Percentiles rank a stretch among this genome's conserved stretches.
Conservation (phyloP, 2,329 filamentous ascomycete genomes). For the Cytospora piceicola region DNA sequence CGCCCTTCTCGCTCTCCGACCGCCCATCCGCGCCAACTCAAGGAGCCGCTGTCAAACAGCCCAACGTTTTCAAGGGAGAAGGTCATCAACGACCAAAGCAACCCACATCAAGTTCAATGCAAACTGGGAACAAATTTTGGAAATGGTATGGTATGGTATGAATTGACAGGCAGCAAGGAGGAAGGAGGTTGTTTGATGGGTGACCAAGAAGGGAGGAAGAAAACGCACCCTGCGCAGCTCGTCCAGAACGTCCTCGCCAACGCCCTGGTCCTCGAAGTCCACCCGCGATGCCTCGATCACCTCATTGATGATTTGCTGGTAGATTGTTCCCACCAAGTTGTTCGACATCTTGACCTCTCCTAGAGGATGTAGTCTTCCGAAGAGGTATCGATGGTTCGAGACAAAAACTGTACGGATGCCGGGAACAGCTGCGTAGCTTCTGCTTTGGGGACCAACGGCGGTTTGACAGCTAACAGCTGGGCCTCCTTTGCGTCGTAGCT, state of each 20-base stretch:
- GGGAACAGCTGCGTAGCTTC: neutral
- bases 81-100: constrained; percentile 1
- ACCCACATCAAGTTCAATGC: constrained; percentile 16
- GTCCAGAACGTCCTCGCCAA: constrained; percentile 83
- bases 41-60: constrained; percentile 27
- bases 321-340: constrained; percentile 72
- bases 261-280: constrained; percentile 95
- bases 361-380: neutral
- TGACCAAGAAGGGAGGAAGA: constrained; percentile 1
- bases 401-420: neutral
- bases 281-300: constrained; percentile 90
- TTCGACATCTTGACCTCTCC: constrained; percentile 60
- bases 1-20: constrained; percentile 45
- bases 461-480: neutral
- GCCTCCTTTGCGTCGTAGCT: neutral
- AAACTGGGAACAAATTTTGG: neutral
- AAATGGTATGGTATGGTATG: too few relatives aligned
- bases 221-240: constrained; percentile 82
- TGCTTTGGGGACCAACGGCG: neutral
- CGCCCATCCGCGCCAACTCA: constrained; percentile 36
- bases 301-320: constrained; percentile 76
- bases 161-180: neutral
- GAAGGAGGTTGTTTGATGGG: neutral
- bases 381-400: neutral
- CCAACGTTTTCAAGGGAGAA: constrained; percentile 19